Percentiles rank a stretch among this genome's conserved stretches.
Conservation (phyloP, 2,329 filamentous ascomycete genomes). For the Colletotrichum eleusines region DNA sequence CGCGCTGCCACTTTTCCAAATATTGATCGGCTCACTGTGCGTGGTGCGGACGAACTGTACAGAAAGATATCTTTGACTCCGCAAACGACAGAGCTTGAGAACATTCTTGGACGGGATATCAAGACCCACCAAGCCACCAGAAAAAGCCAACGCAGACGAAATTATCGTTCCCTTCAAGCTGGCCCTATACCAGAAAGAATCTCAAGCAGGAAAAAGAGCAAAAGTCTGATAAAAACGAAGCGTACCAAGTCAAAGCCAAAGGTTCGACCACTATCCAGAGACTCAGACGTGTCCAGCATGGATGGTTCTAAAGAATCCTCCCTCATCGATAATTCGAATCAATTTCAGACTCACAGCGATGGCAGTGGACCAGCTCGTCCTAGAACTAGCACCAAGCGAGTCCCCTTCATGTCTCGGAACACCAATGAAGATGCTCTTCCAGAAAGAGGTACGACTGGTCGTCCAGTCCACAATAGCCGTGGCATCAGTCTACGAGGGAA, state of each 20-base stretch:
- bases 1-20: conserved; percentile 25
- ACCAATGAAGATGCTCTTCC: conserved; percentile 45
- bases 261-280: conserved; percentile 23
- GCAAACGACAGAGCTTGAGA: conserved; percentile 13
- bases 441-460: conserved; percentile 45
- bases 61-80: conserved; percentile 34
- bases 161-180: conserved; percentile 1
- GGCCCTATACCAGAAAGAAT: conserved; percentile 30
- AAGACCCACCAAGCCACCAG: conserved; percentile 5
- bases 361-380: conserved; percentile 41
- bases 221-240: conserved; percentile 2
- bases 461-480: conserved; percentile 47
- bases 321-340: conserved; percentile 38
- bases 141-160: background rate
- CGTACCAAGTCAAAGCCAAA: conserved; percentile 5
- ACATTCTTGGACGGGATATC: conserved; percentile 28
- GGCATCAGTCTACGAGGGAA: conserved; percentile 61
- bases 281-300: conserved; percentile 31
- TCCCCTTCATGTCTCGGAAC: conserved; percentile 19
- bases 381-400: conserved; percentile 27
- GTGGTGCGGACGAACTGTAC: conserved; percentile 41
- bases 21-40: conserved; percentile 43
- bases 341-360: conserved; percentile 31
- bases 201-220: conserved; percentile 36
- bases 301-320: conserved; percentile 39